Percentiles rank a stretch among this genome's conserved stretches.
Evolutionary conservation across 2,329 filamentous ascomycete genomes (phyloP).

Genomic region (Hypomyces perniciosus): DNA sequence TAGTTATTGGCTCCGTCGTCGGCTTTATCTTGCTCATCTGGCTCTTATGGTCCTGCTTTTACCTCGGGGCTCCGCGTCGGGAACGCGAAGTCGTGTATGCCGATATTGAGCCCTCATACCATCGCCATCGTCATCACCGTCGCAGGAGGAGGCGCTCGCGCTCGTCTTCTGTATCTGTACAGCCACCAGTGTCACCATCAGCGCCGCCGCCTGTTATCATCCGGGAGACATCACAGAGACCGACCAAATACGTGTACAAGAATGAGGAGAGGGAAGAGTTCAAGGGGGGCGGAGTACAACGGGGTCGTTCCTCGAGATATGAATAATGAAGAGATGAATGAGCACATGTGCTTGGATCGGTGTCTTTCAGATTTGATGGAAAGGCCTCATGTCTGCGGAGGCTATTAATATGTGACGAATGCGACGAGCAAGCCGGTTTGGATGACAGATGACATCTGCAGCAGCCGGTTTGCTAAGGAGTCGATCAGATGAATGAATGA

Average conservation of each 20-base stretch:
- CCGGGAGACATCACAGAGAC: background rate
- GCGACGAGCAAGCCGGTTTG: too few species aligned
- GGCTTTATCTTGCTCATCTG: constrained; percentile 42
- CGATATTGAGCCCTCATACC: constrained; percentile 20
- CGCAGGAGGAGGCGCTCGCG: constrained; percentile 11
- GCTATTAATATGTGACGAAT: too few species aligned
- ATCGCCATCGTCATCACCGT: constrained; percentile 18
- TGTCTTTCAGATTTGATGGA: too few species aligned
- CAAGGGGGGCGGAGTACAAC: too few species aligned
- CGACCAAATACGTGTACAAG: background rate
- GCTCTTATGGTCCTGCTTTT: constrained; percentile 40
- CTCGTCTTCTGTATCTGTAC: too few species aligned
- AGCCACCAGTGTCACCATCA: constrained; percentile 20
- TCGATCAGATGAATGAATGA: too few species aligned
- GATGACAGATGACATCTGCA: too few species aligned
- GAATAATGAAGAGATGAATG: too few species aligned
- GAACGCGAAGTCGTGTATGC: constrained; percentile 29
- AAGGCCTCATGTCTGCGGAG: too few species aligned
- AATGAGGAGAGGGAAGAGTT: background rate
- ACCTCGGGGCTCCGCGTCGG: constrained; percentile 32
- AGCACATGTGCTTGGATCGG: too few species aligned
- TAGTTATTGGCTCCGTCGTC: constrained; percentile 42
- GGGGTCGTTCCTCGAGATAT: too few species aligned
- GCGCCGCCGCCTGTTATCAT: constrained; percentile 17
- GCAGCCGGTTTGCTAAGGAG: too few species aligned